Base-by-base conservation (phyloP, 1,284 basidiomycete genomes). In the Leccinum laetum region DNA sequence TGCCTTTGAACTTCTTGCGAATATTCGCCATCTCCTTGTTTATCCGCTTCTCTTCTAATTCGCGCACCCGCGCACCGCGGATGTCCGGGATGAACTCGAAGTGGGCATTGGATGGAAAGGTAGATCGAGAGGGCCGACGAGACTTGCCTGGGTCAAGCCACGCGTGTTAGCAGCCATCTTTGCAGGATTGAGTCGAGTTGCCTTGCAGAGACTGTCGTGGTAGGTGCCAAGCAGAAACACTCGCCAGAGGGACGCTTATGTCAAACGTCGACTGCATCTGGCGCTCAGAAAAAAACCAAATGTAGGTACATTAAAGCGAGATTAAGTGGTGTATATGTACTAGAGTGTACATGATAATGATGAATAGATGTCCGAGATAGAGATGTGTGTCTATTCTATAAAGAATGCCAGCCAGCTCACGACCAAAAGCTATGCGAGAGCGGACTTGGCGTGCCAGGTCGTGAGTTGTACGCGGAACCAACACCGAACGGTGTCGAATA, bases 11-110 rank as follows among this genome's bases (percentile, higher is more conserved):
- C 80, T 98, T 96, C 83, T 97, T 96, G 63, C 98, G 86, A 71
- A 99, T 99, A 75, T 99, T 98, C 1, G 98, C 97, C 97, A 99
- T 99, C 81, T 99, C 98, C 79, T 98, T 96, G 81, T 99, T 99
- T 73, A 99, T 98, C 64, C 97, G 82, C 81, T 98, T 98, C 84
- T 99, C 97, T 76, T 97, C 96, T 63, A 95, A 79, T 73, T 96
- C 94, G 64, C 93, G 86, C 32, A 95, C 93, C 68, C 94, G 82
- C 44, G 94, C 94, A 68, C 96, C 95, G 70, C 98, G 91, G 73
- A 99, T 92, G 79, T 99, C 97, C 77, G 96, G 95, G 78, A 99
- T 99, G 84, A 99, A 99, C 95, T 97, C 35, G 37, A 9, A 9
- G 52, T 13, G 14, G 29, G 55, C 29, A 53, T 71, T 29, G 67